Evolutionary conservation across 495 filamentous ascomycete species (phyloP).

Genomic region (Tuber magnatum): DNA sequence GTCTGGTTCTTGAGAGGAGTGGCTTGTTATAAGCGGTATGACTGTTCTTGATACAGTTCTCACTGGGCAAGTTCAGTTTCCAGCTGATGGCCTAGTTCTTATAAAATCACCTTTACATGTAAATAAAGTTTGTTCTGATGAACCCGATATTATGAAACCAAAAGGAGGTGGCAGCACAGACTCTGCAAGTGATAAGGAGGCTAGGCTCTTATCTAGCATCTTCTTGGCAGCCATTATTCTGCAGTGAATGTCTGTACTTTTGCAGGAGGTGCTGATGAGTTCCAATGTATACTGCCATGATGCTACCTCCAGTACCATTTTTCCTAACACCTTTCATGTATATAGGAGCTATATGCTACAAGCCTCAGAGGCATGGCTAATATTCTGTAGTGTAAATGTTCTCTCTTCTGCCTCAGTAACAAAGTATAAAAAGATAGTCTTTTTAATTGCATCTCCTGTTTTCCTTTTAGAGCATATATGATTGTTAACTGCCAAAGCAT

Average conservation of each 20-base stretch:
- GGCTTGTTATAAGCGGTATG: background rate
- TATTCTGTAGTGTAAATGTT: background rate
- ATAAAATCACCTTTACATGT: background rate
- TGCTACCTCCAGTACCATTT: background rate
- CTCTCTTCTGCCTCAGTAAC: background rate
- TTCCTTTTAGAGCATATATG: background rate
- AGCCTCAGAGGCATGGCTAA: background rate
- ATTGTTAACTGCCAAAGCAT: background rate
- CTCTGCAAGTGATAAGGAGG: background rate
- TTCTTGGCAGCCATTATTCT: background rate
- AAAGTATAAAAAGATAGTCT: background rate
- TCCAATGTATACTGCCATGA: background rate
- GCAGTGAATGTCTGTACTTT: background rate
- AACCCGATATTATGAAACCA: background rate
- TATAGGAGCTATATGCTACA: background rate
- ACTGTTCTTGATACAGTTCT: background rate
- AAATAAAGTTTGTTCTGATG: background rate
- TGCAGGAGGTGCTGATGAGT: background rate
- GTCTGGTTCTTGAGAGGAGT: background rate
- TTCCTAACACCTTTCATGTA: background rate
- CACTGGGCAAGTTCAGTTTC: background rate
- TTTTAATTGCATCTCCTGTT: background rate
- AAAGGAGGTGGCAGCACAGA: background rate
- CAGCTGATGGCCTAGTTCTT: background rate
- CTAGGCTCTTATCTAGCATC: background rate